Conservation (phyloP, 139 green algal genomes). For the Limnomonas spitsbergensis region DNA sequence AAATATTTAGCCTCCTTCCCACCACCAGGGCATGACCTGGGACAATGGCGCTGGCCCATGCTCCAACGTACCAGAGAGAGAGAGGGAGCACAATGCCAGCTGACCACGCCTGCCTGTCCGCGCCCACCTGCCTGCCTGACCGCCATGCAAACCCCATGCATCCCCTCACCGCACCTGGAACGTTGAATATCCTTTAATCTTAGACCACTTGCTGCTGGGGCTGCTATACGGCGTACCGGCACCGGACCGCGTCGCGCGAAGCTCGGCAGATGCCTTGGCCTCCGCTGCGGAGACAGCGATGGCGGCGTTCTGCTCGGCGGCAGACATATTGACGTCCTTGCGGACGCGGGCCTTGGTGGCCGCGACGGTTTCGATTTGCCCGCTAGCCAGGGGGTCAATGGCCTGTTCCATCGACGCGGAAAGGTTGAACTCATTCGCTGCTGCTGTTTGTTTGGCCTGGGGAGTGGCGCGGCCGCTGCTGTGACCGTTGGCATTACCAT, state of each 20-base stretch:
- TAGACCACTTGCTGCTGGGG: slow-evolving; percentile 68
- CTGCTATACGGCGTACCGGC: slow-evolving; percentile 60
- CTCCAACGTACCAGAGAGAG: too few relatives aligned
- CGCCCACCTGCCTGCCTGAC: too few relatives aligned
- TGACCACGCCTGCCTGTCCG: too few relatives aligned
- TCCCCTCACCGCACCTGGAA: too few relatives aligned
- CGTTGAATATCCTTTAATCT: slow-evolving; percentile 65
- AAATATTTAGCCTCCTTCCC: too few relatives aligned
- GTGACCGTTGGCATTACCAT: background rate
- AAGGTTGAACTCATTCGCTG: background rate
- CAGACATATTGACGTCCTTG: background rate
- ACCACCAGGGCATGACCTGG: too few relatives aligned
- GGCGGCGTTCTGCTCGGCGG: slow-evolving; percentile 1
- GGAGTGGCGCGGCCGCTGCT: background rate
- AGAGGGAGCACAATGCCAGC: too few relatives aligned
- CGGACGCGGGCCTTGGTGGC: background rate
- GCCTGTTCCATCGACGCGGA: background rate
- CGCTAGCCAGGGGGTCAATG: background rate
- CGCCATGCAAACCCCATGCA: too few relatives aligned
- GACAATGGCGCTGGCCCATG: too few relatives aligned
- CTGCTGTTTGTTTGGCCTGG: background rate
- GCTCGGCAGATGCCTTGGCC: slow-evolving; percentile 3
- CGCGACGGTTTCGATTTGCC: slow-evolving; percentile 18
- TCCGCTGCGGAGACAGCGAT: background rate
- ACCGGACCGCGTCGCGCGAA: slow-evolving; percentile 28